Conservation (phyloP, 106 monocot species). For the Cymbidium sinense region DNA sequence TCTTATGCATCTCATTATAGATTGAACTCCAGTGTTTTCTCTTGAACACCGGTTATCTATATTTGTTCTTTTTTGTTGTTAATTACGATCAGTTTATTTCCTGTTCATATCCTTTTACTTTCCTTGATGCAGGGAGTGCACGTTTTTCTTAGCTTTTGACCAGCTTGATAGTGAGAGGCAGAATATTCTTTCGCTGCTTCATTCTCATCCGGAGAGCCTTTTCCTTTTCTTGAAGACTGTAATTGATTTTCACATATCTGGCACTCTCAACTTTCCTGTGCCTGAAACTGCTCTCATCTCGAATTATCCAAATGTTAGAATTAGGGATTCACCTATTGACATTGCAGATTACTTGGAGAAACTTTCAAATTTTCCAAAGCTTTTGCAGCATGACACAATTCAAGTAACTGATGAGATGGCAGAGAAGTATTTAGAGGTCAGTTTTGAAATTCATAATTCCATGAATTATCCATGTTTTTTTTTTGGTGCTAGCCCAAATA, state of each 20-base stretch:
- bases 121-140: conserved; percentile 53
- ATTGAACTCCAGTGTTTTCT: not conserved
- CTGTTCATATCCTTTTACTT: not conserved
- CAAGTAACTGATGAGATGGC: conserved; percentile 61
- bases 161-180: conserved; percentile 57
- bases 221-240: conserved; percentile 90
- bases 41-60: not conserved
- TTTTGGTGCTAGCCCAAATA: not conserved
- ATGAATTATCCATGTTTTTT: not conserved
- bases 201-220: conserved; percentile 71
- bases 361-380: conserved; percentile 53
- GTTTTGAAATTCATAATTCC: not conserved
- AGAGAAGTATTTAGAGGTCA: conserved; percentile 81
- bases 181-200: conserved; percentile 62
- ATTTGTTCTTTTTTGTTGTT: not conserved
- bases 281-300: conserved; percentile 14
- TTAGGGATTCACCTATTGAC: conserved; percentile 16
- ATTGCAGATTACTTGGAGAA: conserved; percentile 51
- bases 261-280: conserved; percentile 53
- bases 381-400: conserved; percentile 50
- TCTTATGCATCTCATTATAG: not conserved
- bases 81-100: not conserved
- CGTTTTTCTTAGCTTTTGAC: conserved; percentile 84
- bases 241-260: conserved; percentile 69
- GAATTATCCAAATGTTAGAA: conserved; percentile 7